Evolutionary conservation across 129 eudicot species (phyloP), one percentile per base, ranked within the genome.

Genomic region (Gnaphalium uliginosum): DNA sequence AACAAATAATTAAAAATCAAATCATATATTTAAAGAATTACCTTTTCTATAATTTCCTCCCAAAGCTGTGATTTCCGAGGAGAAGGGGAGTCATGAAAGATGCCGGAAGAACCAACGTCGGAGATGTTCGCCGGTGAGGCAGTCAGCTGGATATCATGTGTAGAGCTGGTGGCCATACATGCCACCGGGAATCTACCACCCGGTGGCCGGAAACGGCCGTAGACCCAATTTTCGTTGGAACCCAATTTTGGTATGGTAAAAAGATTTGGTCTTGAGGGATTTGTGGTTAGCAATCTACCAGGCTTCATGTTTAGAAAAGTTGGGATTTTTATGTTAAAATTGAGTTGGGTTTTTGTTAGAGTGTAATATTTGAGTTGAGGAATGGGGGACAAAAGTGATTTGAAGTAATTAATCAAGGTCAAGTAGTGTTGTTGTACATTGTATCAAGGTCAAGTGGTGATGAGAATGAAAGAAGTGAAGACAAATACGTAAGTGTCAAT

Each of bases 1-100:
- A 25, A 9, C 10, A n/a, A 53, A 53, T 50, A 15, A 29, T 29
- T 2, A 29, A 27, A 27, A 27, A 29, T 29, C 4, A 29, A 29
- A 29, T 29, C 32, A 29, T 29, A 4, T 2, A 3, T 29, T 23
- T n/a, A 66, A 61, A 11, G 64, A 7, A 72, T 17, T 2, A 90
- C 96, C 90, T 90, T 90, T 74, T 90, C 96, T 26, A 91, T 50
- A 0, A 19, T 73, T 54, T 78, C 97, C 84, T 91, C 97, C 41
- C 82, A 65, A 3, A 48, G 32, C 8, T 79, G 76, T 67, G 81
- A 57, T 33, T 87, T 75, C 64, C 37, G 76, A 11, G 60, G 41
- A 53, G 69, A 69, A 14, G 78, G 81, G 25, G 80, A 68, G 17
- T 22, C 64, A 27, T 21, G 85, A 27, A 76, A 51, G 65, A 74